Evolutionary conservation across 805 yeast species (phyloP).

Genomic region (Ogataea chonburiensis): DNA sequence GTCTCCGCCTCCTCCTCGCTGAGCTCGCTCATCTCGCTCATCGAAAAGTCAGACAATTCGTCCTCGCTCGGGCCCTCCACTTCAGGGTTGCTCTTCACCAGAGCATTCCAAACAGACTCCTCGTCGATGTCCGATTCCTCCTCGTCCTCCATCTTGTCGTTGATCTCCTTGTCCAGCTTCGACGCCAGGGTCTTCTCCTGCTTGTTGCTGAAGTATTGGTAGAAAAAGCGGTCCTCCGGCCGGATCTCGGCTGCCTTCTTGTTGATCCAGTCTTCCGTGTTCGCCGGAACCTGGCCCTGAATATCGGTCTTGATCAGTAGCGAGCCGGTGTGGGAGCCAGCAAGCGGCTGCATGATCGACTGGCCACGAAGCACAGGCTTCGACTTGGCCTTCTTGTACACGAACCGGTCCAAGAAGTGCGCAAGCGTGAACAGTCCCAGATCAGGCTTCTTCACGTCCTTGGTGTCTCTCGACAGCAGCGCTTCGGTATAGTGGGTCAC

Average conservation of each 20-base stretch:
- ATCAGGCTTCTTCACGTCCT: constrained; percentile 64
- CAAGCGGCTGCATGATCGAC: constrained; percentile 96
- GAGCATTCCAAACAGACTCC: constrained; percentile 58
- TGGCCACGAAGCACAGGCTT: constrained; percentile 74
- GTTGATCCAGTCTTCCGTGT: constrained; percentile 80
- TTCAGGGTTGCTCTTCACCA: constrained; percentile 56
- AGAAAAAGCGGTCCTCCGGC: constrained; percentile 87
- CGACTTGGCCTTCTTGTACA: constrained; percentile 87
- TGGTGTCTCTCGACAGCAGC: constrained; percentile 48
- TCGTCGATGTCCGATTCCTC: constrained; percentile 49
- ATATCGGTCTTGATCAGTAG: constrained; percentile 57
- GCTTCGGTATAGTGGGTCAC: constrained; percentile 76
- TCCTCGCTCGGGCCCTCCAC: constrained; percentile 47
- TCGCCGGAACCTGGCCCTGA: constrained; percentile 62
- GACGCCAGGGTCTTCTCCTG: constrained; percentile 41
- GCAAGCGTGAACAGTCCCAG: constrained; percentile 81
- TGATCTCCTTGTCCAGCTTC: constrained; percentile 43
- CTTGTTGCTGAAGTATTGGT: constrained; percentile 74
- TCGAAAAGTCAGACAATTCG: constrained; percentile 39
- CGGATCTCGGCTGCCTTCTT: constrained; percentile 62
- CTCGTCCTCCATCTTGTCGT: constrained; percentile 43
- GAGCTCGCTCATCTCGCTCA: constrained; percentile 38
- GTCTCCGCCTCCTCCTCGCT: constrained; percentile 30
- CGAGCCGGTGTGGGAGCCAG: constrained; percentile 75
- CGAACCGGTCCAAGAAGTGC: constrained; percentile 93